Evolutionary conservation across 305 asterid genomes (phyloP).

Genomic region (Fraxinus albicans): DNA sequence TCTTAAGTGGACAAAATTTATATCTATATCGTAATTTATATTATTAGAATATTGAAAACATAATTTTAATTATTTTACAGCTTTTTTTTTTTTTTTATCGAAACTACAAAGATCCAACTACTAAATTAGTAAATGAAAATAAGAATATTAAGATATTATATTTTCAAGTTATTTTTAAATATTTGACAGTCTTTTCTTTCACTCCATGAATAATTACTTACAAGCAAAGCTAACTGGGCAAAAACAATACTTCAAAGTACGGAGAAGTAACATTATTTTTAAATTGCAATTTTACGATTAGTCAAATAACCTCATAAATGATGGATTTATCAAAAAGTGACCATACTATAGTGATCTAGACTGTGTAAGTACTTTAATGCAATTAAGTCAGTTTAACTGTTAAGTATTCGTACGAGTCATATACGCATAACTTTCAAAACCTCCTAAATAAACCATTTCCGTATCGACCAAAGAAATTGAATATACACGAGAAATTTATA

Average conservation of each 20-base stretch:
- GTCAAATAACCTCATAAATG: background rate
- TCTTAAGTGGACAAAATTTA: background rate
- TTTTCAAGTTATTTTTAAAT: background rate
- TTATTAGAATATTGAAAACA: background rate
- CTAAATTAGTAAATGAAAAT: no score
- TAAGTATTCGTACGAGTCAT: background rate
- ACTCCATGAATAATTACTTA: background rate
- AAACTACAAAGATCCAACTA: background rate
- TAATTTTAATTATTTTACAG: no score
- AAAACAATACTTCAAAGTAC: background rate
- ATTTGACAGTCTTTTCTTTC: background rate
- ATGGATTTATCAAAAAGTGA: background rate
- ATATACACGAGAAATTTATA: no score
- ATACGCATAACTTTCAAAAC: background rate
- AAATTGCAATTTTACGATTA: background rate
- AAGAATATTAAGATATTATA: background rate
- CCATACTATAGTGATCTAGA: background rate
- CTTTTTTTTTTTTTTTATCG: background rate
- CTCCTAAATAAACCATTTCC: background rate
- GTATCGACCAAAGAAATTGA: background rate
- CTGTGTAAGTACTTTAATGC: background rate
- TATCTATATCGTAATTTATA: no score
- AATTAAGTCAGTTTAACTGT: no score
- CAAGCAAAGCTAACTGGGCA: background rate
- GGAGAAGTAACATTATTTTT: no score